A percentile compares a stretch with the other conserved stretches of the same genome.
These are phyloP conservation scores for Aurantiochytrium sp. DNA, from an alignment of 108 stramenopile genomes.

Conservation along the genomic window DNA sequence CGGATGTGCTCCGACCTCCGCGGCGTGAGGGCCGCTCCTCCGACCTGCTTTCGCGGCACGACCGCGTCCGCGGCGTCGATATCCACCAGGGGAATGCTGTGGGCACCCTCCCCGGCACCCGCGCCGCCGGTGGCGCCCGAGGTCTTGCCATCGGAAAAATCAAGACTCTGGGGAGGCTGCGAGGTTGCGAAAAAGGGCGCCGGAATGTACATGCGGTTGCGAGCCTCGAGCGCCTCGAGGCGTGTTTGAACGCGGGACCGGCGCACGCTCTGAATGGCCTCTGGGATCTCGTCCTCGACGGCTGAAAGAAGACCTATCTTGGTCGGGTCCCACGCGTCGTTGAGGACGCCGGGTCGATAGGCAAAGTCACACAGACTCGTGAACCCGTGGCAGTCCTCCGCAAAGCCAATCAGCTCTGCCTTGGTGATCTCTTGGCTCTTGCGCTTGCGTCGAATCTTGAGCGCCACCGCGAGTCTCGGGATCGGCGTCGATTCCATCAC, in stretches of 20 bases:
- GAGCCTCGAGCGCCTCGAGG: neutral
- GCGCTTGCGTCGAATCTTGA: neutral
- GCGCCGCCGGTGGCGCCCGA: neutral
- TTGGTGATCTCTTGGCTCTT: neutral
- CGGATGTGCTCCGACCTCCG: no score
- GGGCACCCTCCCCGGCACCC: neutral
- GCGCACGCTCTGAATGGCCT: neutral
- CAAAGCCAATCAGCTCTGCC: neutral
- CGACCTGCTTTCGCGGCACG: neutral
- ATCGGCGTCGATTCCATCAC: neutral
- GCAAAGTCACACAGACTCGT: conserved; percentile 4
- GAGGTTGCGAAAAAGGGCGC: neutral
- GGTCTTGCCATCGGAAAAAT: neutral
- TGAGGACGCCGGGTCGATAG: neutral
- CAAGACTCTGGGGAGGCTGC: neutral
- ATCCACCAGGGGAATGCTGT: neutral
- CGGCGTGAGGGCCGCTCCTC: no score
- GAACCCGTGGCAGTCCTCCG: neutral
- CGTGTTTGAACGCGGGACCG: neutral
- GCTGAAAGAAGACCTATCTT: neutral
- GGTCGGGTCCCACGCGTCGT: neutral
- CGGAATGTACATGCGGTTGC: neutral
- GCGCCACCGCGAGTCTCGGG: neutral
- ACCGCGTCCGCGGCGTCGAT: neutral
- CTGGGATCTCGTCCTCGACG: neutral